Base-by-base conservation (phyloP, 202 grass and related monocot species). In the Panicum virgatum region DNA sequence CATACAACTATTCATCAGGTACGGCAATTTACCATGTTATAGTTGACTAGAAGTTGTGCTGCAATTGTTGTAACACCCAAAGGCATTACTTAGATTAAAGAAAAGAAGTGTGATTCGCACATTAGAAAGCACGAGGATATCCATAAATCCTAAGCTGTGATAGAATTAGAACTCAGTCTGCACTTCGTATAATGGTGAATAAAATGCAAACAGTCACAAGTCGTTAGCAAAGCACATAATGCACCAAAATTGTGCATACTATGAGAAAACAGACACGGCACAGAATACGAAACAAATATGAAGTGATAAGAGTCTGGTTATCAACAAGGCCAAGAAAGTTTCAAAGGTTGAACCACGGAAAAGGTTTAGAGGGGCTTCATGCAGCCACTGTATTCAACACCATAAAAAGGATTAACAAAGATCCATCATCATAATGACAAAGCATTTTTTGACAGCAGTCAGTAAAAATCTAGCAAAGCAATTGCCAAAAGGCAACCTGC, bases 21-120 rank as follows among this genome's bases (percentile, higher is more conserved):
- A 46, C 26, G 52, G 2, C 2, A 52, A 57, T 62, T 69, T 58
- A 38, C 22, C 57, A 86, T 43, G 32, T 18, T 76, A 54, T 76
- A 80, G 27, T 59, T 58, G 47, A 80, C 27, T 66, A 63, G 51
- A 59, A 47, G 59, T 65, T 73, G 16, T 20, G 38, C 44, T 62
- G 46, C 67, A 71, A 42, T 75, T 84, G 60, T 27, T 54, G n/a
- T 37, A 79, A 51, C 50, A 74, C 32, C 60, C 53, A 44, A 74
- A 26, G 19, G 12, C 12, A 54, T 59, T 62, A 34, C 54, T 63
- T 14, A 7, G 26, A 75, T 62, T 11, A 73, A 80, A 50, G 62
- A 51, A 62, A 54, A 80, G 13, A 18, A 36, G 23, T n/a, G 46
- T 1, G 15, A 30, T 77, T 64, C 26, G 26, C 2, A 70, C 51